phyloP scores from a whole-genome alignment of 116 monocot genomes.

The Zostera marina region DNA sequence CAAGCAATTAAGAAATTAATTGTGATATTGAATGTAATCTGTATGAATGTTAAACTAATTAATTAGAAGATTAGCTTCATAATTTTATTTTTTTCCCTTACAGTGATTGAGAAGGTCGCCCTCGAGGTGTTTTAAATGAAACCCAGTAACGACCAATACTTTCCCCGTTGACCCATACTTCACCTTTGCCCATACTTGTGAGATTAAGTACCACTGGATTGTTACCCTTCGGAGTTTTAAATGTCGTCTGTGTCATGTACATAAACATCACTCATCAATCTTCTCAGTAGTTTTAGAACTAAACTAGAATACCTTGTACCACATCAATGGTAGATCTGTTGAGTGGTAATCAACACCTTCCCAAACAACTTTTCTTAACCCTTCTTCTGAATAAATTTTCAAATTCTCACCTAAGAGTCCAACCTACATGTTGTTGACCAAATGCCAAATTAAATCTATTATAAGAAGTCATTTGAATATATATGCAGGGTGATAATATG shows the following conservation, averaged over 20 bases:
- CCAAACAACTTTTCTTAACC: constrained; percentile 29
- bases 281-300: neutral
- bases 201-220: constrained; percentile 61
- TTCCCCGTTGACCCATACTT: constrained; percentile 79
- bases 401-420: constrained; percentile 51
- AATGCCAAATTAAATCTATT: neutral
- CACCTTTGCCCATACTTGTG: constrained; percentile 77
- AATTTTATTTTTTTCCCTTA: constrained; percentile 15
- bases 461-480: neutral
- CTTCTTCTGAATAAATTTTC: constrained; percentile 40
- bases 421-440: constrained; percentile 19
- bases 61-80: neutral
- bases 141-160: constrained; percentile 90
- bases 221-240: constrained; percentile 31
- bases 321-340: constrained; percentile 31
- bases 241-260: constrained; percentile 24
- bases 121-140: constrained; percentile 47
- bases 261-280: neutral
- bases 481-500: neutral
- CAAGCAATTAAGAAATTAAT: neutral
- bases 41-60: neutral
- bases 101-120: constrained; percentile 63
- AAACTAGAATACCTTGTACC: constrained; percentile 60
- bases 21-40: neutral
- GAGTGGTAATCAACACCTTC: constrained; percentile 3